Base-by-base conservation (phyloP, 352 stramenopile genomes). In the Globisporangium canariense region DNA sequence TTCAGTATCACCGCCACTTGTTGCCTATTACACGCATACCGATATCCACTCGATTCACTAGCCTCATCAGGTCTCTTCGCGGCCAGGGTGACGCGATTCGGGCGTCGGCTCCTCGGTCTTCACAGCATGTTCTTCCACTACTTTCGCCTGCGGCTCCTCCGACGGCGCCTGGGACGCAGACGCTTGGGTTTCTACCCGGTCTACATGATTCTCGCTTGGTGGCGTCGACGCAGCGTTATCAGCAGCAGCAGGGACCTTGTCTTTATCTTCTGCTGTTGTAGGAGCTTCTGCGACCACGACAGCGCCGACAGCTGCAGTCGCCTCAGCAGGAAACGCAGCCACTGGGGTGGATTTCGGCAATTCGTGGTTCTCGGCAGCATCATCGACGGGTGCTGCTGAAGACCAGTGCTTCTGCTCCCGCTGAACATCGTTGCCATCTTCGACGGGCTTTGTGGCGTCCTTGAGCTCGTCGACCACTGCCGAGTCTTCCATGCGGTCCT, bases 41-140 rank as follows among this genome's bases (percentile, higher is more conserved):
- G 25, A 28, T 41, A 16, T 41, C 36, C 36, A 16, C 34, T 40
- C 7, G 1, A 40, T 41, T 14, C 4, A 14, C 1, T 41, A 14
- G 36, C 36, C 28, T 32, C 50, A 28, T 56, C 30, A 57, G 16
- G 51, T 57, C 20, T 57, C 51, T 8, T 57, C 51, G 30, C 51
- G 51, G 16, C 51, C 51, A 10, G 28, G 51, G 20, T 57, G 51
- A 57, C 51, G 51, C 0, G 28, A 22, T 9, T 41, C 50, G 9
- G 28, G 13, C 11, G 18, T 41, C 22, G 47, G 32, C 14, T 46
- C 40, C 40, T 46, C 40, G 14, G 40, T 46, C 40, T 20, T n/a
- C 14, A 7, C 14, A n/a, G 32, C 32, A 36, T 20, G 8, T 10
- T 49, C 16, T 20, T 40, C 49, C 30, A 3, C 49, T 28, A 2